Percentiles rank a stretch among this genome's conserved stretches.
Evolutionary conservation across 306 rosid species (phyloP).

Genomic region (Pterocarpus macrocarpus): DNA sequence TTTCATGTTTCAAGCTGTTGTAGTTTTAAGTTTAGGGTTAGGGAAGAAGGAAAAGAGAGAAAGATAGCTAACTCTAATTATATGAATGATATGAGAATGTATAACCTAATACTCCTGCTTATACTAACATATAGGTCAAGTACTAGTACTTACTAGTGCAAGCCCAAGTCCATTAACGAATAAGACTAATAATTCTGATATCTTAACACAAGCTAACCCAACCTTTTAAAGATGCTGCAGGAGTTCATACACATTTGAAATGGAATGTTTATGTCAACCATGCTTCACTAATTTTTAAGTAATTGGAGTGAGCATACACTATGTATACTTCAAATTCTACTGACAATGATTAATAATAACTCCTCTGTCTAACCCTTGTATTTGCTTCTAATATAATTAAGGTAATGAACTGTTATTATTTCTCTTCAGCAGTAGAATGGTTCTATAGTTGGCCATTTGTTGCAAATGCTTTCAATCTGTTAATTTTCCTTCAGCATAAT

Average conservation of each 20-base stretch:
- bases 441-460: background rate
- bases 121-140: background rate
- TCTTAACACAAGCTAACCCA: slow-evolving; percentile 2
- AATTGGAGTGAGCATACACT: background rate
- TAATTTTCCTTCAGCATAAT: slow-evolving; percentile 7
- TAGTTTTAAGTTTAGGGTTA: background rate
- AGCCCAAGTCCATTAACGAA: background rate
- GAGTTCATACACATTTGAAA: background rate
- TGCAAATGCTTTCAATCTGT: slow-evolving; percentile 7
- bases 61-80: background rate
- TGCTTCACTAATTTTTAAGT: background rate
- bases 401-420: slow-evolving; percentile 1
- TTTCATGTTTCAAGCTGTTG: background rate
- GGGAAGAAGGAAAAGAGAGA: background rate
- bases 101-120: background rate
- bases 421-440: background rate
- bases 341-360: too few species aligned
- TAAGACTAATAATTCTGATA: background rate
- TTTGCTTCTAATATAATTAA: background rate
- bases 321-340: background rate
- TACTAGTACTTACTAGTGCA: too few species aligned
- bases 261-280: background rate
- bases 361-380: background rate
- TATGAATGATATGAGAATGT: background rate
- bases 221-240: background rate